phyloP scores from a whole-genome alignment of 345 rosid species.

The Hibiscus tridactylites region DNA sequence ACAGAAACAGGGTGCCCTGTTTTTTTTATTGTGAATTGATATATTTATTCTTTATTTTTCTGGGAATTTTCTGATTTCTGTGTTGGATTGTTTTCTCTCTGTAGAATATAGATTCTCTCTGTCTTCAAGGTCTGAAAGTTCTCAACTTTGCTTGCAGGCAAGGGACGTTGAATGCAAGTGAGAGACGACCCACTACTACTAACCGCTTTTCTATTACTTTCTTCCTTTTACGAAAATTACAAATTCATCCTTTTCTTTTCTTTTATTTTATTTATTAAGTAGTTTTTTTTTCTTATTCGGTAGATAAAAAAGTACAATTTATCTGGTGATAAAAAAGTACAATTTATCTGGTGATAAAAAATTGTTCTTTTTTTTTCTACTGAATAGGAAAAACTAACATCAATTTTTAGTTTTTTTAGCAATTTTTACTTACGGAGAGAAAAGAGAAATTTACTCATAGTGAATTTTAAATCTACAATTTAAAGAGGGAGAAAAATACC shows the following conservation, averaged over 20 bases:
- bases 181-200: constrained; percentile 35
- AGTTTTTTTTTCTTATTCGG: not conserved
- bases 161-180: constrained; percentile 36
- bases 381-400: no score
- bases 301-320: no score
- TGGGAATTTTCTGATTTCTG: not conserved
- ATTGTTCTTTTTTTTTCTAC: no score
- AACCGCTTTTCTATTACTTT: constrained; percentile 21
- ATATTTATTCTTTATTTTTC: constrained; percentile 12
- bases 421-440: no score
- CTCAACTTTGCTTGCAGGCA: constrained; percentile 39
- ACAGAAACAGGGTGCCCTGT: constrained; percentile 13
- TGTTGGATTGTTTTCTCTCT: constrained; percentile 9
- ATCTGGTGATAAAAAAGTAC: no score
- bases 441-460: no score
- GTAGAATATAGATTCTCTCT: not conserved
- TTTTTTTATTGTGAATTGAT: not conserved
- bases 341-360: no score
- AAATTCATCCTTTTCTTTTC: constrained; percentile 9
- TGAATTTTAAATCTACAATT: no score
- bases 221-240: constrained; percentile 15
- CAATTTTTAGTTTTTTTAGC: no score
- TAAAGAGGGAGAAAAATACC: no score
- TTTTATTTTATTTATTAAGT: no score
- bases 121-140: constrained; percentile 5